Evolutionary conservation across 2,329 filamentous ascomycete genomes (phyloP), one percentile per base, ranked within the genome.

Genomic region (Nigrospora sphaerica): DNA sequence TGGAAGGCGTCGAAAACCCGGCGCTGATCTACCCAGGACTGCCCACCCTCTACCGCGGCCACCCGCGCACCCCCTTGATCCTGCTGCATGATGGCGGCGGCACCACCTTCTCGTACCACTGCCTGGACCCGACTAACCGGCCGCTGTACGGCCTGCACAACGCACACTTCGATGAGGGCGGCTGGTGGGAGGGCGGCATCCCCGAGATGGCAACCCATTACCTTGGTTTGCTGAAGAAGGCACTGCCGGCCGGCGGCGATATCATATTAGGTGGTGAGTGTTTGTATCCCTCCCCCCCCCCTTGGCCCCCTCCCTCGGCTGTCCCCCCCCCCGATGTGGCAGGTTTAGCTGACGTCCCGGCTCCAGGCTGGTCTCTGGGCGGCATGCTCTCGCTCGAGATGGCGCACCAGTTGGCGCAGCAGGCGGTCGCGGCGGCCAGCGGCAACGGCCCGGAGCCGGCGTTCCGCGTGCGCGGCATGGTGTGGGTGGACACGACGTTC

Each of bases 81-180:
- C 68, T 83, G 38, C 64, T 81, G 35, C 79, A 83, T 61, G 79
- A 83, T 50, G 79, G 79, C 52, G 77, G 79, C 52, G 79, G 79
- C 56, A 82, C 78, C 2, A 73, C 71, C 3, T 80, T 78, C 55
- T 71, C 69, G 52, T 82, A 82, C 58, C 70, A 78, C 60, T 74
- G 72, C 50, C 66, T 83, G 4, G 67, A 71, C 16, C 55, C 66
- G 1, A 63, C 81, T 18, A 60, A 62, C 32, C 74, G 79, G 6
- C 61, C 66, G 16, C 60, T 79, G 34, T 79, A 74, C 51, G 78
- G 71, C 44, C 76, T 83, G 46, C 62, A 69, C 49, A 82, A 82
- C 57, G 74, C 77, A 5, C 64, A 66, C 48, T 80, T 78, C 54
- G 59, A 66, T 49, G 66, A 67, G 1, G 71, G 68, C 9, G 60